Conservation (phyloP, 2,329 filamentous ascomycete species). For the Apiospora koreana region DNA sequence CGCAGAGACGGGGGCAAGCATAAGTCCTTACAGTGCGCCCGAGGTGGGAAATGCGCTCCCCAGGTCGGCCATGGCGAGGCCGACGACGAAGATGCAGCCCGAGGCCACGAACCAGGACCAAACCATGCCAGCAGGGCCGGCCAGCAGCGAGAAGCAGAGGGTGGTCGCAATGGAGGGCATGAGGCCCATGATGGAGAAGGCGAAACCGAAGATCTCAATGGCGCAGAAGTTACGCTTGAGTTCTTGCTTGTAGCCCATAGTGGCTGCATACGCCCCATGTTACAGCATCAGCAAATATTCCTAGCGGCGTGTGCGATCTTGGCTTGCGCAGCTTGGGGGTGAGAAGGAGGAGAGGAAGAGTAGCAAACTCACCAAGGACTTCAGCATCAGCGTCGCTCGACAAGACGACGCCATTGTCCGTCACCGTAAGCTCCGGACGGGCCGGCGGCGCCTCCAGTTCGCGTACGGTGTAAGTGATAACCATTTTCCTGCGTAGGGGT, state of each 20-base stretch:
- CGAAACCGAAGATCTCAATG: constrained; percentile 10
- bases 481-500: background rate
- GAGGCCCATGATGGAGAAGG: constrained; percentile 11
- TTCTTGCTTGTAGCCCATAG: constrained; percentile 10
- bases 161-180: constrained; percentile 11
- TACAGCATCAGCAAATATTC: background rate
- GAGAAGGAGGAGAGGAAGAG: background rate
- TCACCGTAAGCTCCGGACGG: background rate
- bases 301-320: too few species aligned
- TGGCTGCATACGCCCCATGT: background rate
- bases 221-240: constrained; percentile 9
- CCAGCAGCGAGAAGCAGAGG: background rate
- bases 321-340: too few species aligned
- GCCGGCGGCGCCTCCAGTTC: background rate
- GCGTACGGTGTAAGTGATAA: background rate
- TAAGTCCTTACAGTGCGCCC: background rate
- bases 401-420: background rate
- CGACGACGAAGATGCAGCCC: constrained; percentile 10
- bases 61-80: constrained; percentile 6
- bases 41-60: background rate
- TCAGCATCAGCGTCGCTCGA: constrained; percentile 1
- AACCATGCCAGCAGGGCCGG: constrained; percentile 8
- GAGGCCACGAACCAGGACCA: constrained; percentile 10
- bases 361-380: background rate
- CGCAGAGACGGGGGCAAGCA: too few species aligned